Evolutionary conservation across 1,284 basidiomycete species (phyloP).

Genomic region (Polyporus tsugae): DNA sequence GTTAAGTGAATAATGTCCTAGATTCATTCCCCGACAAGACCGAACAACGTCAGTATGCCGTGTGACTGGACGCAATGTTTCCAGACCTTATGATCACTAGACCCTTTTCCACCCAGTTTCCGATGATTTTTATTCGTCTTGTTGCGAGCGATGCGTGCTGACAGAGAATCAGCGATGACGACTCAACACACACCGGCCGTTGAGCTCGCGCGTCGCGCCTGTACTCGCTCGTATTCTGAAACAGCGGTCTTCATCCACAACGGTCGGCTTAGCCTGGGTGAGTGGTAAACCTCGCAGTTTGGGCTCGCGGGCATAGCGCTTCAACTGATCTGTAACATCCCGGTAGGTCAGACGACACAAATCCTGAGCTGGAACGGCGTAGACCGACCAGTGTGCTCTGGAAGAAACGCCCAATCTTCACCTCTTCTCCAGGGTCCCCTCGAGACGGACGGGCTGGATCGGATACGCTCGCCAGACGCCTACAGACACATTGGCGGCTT

Average conservation of each 20-base stretch:
- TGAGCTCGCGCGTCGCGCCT: not conserved
- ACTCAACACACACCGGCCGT: not conserved
- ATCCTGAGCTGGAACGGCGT: not conserved
- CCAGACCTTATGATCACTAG: conserved; percentile 1
- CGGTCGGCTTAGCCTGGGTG: not conserved
- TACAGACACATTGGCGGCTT: conserved; percentile 5
- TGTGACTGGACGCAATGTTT: not conserved
- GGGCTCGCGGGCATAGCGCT: not conserved
- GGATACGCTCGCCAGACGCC: conserved; percentile 7
- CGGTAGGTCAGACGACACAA: conserved; percentile 11
- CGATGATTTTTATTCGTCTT: not conserved
- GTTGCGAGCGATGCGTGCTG: not conserved
- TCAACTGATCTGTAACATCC: not conserved
- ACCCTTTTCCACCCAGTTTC: not conserved
- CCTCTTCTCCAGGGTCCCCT: not conserved
- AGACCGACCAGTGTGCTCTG: conserved; percentile 10
- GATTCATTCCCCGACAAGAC: not conserved
- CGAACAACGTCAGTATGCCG: not conserved
- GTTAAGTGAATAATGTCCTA: not conserved
- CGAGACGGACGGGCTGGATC: conserved; percentile 3
- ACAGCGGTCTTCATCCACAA: not conserved
- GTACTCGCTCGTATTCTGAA: conserved; percentile 1
- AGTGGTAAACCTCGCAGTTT: not conserved
- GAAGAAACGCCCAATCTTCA: conserved; percentile 9
- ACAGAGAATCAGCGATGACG: conserved; percentile 1